phyloP scores from a whole-genome alignment of 2,329 filamentous ascomycete species.

The Diaporthe sp. region DNA sequence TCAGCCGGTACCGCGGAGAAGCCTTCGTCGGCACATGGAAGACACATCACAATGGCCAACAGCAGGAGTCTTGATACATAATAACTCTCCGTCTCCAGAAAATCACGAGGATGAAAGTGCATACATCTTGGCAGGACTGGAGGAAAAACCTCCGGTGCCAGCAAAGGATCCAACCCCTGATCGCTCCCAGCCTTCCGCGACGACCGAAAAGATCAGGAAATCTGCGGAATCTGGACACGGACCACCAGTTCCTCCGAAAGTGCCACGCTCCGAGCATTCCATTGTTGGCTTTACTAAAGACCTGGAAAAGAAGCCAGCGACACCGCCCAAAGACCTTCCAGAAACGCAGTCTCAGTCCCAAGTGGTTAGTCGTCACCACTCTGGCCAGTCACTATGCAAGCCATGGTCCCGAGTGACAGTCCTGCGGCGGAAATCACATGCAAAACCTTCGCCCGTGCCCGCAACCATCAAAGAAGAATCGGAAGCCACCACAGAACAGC shows the following conservation, averaged over 20 bases:
- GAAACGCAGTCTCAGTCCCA: background rate
- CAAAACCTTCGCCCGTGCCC: slow-evolving; percentile 24
- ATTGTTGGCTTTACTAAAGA: background rate
- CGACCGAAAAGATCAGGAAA: background rate
- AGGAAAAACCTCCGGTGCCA: slow-evolving; percentile 11
- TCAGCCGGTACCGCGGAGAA: slow-evolving; percentile 37
- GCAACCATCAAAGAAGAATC: slow-evolving; percentile 22
- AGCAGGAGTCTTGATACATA: slow-evolving; percentile 42
- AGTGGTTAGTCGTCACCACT: background rate
- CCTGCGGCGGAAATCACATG: slow-evolving; percentile 5
- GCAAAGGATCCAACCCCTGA: background rate
- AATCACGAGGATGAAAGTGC: background rate
- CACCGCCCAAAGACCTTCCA: slow-evolving; percentile 34
- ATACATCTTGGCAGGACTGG: background rate
- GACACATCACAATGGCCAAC: slow-evolving; percentile 42
- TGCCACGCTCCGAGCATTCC: background rate
- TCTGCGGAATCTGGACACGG: background rate
- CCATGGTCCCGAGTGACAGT: slow-evolving; percentile 34
- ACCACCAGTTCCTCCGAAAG: slow-evolving; percentile 5
- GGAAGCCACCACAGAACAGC: background rate
- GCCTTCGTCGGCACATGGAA: slow-evolving; percentile 40
- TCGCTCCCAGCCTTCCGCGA: background rate
- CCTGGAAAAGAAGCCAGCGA: slow-evolving; percentile 7
- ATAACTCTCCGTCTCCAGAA: slow-evolving; percentile 19
- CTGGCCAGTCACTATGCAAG: slow-evolving; percentile 30